These are phyloP conservation scores for Volutella citrinella DNA, from an alignment of 2,329 filamentous ascomycete species.

Conservation along the genomic window DNA sequence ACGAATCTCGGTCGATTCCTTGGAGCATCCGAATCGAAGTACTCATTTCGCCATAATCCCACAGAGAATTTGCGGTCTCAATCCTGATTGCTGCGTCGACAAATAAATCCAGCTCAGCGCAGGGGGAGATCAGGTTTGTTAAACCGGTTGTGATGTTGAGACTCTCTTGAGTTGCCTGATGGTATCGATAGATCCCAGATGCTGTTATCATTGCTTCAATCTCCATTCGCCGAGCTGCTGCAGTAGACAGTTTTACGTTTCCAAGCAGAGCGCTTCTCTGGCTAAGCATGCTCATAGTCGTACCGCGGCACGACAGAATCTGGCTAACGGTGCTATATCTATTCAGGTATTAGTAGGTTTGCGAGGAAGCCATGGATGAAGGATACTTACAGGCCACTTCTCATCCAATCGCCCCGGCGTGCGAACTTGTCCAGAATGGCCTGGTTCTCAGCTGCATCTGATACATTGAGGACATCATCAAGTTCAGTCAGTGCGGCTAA, in stretches of 20 bases:
- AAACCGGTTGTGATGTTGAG: conserved; percentile 81
- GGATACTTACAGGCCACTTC: conserved; percentile 66
- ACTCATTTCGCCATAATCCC: conserved; percentile 89
- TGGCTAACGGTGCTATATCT: conserved; percentile 76
- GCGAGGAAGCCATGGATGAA: neutral
- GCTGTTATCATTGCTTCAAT: conserved; percentile 74
- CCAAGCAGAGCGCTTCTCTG: conserved; percentile 63
- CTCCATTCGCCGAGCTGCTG: conserved; percentile 68
- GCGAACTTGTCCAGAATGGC: conserved; percentile 62
- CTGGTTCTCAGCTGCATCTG: conserved; percentile 58
- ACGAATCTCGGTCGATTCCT: conserved; percentile 58
- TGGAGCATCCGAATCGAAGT: conserved; percentile 88
- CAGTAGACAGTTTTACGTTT: conserved; percentile 57
- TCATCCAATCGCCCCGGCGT: conserved; percentile 73
- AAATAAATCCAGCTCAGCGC: conserved; percentile 66
- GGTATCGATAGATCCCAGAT: conserved; percentile 72
- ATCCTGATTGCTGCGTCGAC: conserved; percentile 75
- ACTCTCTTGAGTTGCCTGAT: conserved; percentile 81
- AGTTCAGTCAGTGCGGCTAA: conserved; percentile 77
- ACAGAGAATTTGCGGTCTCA: conserved; percentile 85
- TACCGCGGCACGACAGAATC: conserved; percentile 79
- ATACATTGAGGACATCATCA: conserved; percentile 68
- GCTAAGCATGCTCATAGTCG: conserved; percentile 75
- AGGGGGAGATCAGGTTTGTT: conserved; percentile 70
- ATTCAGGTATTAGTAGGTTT: conserved; percentile 13